Evolutionary conservation across 1,139 yeast species (phyloP).

Genomic region (Taiozyma onychis): DNA sequence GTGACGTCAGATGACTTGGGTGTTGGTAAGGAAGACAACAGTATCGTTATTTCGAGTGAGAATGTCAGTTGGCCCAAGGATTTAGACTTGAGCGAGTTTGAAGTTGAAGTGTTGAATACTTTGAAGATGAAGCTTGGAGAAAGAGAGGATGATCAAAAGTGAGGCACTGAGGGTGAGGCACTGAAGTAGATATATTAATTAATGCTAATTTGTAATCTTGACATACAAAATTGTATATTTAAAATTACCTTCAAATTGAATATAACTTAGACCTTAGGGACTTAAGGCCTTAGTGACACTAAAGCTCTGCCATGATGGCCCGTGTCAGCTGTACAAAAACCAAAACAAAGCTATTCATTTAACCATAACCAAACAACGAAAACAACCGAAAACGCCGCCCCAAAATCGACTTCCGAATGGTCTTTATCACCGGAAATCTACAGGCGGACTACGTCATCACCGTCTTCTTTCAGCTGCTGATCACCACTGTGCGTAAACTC

Average conservation of each 20-base stretch:
- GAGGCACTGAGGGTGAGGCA: too few species aligned
- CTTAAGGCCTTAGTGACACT: not conserved
- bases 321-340: not conserved
- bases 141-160: not conserved
- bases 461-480: conserved; percentile 1
- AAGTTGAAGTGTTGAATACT: conserved; percentile 1
- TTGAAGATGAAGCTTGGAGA: conserved; percentile 4
- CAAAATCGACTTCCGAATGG: conserved; percentile 1
- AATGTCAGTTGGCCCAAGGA: conserved; percentile 2
- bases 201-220: too few species aligned
- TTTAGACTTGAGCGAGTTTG: conserved; percentile 4
- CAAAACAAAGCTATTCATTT: not conserved
- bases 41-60: conserved; percentile 1
- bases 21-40: not conserved
- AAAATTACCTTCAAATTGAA: too few species aligned
- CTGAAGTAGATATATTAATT: too few species aligned
- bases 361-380: not conserved
- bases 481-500: not conserved
- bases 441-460: conserved; percentile 17
- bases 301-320: not conserved
- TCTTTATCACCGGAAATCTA: conserved; percentile 17
- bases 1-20: not conserved
- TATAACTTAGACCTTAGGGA: too few species aligned
- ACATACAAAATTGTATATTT: too few species aligned
- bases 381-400: not conserved